Conservation (phyloP, 108 stramenopile genomes). For the Conticribra weissflogii region DNA sequence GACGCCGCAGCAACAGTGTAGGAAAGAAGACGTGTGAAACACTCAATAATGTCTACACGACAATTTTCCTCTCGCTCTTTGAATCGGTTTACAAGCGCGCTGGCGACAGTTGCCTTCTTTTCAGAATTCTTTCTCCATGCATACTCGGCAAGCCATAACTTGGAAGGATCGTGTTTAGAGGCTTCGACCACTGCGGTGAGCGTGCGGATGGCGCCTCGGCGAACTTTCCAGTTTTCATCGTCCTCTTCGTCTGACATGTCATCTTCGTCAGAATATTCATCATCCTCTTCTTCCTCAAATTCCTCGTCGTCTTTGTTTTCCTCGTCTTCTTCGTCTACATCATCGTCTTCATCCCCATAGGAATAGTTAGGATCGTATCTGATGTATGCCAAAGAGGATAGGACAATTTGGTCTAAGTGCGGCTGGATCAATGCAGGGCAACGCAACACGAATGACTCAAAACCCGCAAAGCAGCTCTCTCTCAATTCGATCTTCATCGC, state of each 20-base stretch:
- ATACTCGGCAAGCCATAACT: slow-evolving; percentile 68
- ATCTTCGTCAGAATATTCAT: slow-evolving; percentile 61
- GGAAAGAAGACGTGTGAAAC: slow-evolving; percentile 83
- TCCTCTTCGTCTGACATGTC: slow-evolving; percentile 91
- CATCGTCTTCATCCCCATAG: slow-evolving; percentile 91
- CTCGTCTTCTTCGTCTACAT: slow-evolving; percentile 61
- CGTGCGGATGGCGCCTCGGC: slow-evolving; percentile 82
- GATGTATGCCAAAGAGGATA: slow-evolving; percentile 87
- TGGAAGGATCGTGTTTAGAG: slow-evolving; percentile 69
- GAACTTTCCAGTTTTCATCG: slow-evolving; percentile 97
- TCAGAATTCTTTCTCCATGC: slow-evolving; percentile 60
- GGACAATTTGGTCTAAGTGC: slow-evolving; percentile 80
- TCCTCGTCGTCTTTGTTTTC: slow-evolving; percentile 77
- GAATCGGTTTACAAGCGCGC: slow-evolving; percentile 86
- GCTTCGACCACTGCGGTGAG: slow-evolving; percentile 75
- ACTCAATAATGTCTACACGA: slow-evolving; percentile 91
- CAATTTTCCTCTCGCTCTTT: slow-evolving; percentile 99
- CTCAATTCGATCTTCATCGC: slow-evolving; percentile 90
- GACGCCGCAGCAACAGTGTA: slow-evolving; percentile 62
- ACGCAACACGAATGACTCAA: slow-evolving; percentile 92
- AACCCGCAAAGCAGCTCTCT: slow-evolving; percentile 96
- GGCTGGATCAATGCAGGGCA: slow-evolving; percentile 95
- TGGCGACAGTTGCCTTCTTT: slow-evolving; percentile 60
- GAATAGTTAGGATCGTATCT: slow-evolving; percentile 97
- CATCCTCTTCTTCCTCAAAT: slow-evolving; percentile 74